Conservation (phyloP, 345 rosid genomes). For the Mercurialis annua region DNA sequence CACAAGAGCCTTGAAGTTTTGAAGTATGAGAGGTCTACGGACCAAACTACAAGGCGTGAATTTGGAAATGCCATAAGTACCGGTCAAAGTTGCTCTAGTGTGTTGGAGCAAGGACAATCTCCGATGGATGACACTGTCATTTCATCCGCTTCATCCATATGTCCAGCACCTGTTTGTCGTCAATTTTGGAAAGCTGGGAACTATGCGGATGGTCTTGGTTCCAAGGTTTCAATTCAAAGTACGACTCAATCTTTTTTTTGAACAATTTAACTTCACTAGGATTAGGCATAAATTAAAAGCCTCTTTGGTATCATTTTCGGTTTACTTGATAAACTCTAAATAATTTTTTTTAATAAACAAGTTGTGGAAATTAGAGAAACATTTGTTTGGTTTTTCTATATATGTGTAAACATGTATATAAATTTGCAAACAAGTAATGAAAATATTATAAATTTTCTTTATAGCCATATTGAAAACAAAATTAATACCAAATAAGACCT, state of each 20-base stretch:
- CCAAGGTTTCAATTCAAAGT: conserved; percentile 59
- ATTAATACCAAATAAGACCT: no score
- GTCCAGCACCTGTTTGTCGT: conserved; percentile 72
- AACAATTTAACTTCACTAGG: no score
- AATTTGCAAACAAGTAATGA: no score
- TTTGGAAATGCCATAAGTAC: conserved; percentile 42
- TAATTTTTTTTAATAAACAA: no score
- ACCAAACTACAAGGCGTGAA: conserved; percentile 34
- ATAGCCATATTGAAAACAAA: no score
- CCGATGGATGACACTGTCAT: conserved; percentile 64
- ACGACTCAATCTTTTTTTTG: conserved; percentile 26
- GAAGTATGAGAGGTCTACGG: conserved; percentile 25
- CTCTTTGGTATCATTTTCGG: no score
- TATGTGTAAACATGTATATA: no score
- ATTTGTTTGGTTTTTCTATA: no score
- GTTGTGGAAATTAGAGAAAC: no score
- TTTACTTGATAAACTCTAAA: no score
- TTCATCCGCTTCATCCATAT: conserved; percentile 49
- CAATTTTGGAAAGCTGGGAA: conserved; percentile 96
- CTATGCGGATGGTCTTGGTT: conserved; percentile 44
- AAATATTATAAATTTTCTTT: no score
- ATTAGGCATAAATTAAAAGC: no score
- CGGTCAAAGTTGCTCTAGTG: conserved; percentile 53
- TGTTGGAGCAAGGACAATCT: conserved; percentile 68
- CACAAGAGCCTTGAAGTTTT: conserved; percentile 11